Conservation (phyloP, 331 rosid species). For the Rhamnella rubrinervis region DNA sequence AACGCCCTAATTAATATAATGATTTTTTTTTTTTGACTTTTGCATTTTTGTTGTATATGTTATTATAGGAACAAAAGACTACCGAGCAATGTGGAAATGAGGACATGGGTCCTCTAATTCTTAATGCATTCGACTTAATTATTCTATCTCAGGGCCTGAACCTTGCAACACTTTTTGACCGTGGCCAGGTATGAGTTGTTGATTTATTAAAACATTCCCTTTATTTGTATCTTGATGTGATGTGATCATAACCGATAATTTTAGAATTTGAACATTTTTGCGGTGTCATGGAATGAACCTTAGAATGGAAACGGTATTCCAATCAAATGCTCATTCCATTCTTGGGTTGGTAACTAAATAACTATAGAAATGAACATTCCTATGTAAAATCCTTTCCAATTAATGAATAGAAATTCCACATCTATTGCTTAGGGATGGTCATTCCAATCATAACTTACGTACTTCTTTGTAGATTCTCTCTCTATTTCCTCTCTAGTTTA, state of each 20-base stretch:
- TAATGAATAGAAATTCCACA: no score
- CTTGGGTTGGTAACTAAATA: no score
- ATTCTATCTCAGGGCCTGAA: conserved; percentile 88
- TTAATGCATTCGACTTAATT: conserved; percentile 81
- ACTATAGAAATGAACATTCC: no score
- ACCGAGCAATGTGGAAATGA: conserved; percentile 49
- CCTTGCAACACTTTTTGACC: conserved; percentile 75
- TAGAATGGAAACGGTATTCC: no score
- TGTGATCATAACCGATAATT: conserved; percentile 1
- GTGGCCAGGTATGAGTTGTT: conserved; percentile 53
- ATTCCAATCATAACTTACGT: no score
- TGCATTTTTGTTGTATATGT: not conserved
- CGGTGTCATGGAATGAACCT: not conserved
- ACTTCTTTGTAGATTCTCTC: not conserved
- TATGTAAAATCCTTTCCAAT: no score
- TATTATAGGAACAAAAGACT: conserved; percentile 51
- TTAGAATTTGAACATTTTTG: not conserved
- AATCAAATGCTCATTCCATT: no score
- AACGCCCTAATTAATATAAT: conserved; percentile 12
- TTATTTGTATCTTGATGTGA: conserved; percentile 6
- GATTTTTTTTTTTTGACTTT: conserved; percentile 16
- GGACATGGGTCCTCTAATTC: conserved; percentile 67
- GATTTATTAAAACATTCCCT: not conserved
- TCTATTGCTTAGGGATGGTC: no score
- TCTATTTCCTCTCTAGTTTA: not conserved